Percentiles rank a stretch among this genome's conserved stretches.
These are phyloP conservation scores for Hirschfeldia incana DNA, from an alignment of 345 rosid species.

Conservation along the genomic window DNA sequence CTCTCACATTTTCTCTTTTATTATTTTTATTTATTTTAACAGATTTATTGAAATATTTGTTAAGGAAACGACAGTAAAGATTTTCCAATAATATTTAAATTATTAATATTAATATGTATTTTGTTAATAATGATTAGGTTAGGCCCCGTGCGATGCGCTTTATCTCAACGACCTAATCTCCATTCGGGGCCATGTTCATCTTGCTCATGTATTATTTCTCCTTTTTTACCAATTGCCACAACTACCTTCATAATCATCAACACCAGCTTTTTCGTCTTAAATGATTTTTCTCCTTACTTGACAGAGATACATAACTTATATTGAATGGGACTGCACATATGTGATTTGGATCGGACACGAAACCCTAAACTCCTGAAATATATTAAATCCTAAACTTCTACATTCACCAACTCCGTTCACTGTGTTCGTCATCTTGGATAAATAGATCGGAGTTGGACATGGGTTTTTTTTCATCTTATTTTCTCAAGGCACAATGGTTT, in stretches of 20 bases:
- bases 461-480: background rate
- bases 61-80: background rate
- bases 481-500: background rate
- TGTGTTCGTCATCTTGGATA: background rate
- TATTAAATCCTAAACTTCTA: no score
- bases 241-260: background rate
- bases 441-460: background rate
- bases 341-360: background rate
- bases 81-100: background rate
- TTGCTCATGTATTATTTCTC: background rate
- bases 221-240: background rate
- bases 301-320: background rate
- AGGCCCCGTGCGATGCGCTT: background rate
- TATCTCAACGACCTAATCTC: background rate
- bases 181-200: background rate
- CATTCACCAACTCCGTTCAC: background rate
- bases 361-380: background rate
- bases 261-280: background rate
- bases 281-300: background rate
- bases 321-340: background rate
- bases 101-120: background rate
- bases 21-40: background rate
- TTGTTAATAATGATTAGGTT: background rate
- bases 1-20: background rate
- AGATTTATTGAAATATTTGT: background rate